Conservation (phyloP, 306 rosid genomes). For the Quercus gilva region DNA sequence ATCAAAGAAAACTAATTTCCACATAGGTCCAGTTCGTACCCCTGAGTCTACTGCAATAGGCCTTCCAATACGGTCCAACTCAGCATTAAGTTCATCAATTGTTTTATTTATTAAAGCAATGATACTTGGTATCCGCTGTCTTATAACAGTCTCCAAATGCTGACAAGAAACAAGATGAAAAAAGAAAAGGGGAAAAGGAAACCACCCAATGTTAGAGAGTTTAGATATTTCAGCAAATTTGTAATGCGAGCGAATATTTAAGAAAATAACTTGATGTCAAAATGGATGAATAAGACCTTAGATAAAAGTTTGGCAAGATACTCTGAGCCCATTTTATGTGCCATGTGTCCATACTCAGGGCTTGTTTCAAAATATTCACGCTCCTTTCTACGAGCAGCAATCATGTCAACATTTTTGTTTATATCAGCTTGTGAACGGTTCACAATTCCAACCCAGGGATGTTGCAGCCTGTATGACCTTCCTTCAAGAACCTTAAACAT, state of each 20-base stretch:
- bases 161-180: conserved; percentile 33
- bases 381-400: conserved; percentile 87
- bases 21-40: conserved; percentile 48
- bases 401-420: conserved; percentile 92
- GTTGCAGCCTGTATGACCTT: conserved; percentile 86
- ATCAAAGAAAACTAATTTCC: conserved; percentile 13
- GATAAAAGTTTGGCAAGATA: conserved; percentile 98
- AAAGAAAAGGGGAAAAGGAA: conserved; percentile 17
- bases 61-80: conserved; percentile 97
- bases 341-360: conserved; percentile 95
- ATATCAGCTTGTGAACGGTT: conserved; percentile 99
- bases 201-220: conserved; percentile 3
- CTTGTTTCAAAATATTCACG: conserved; percentile 91
- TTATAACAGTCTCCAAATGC: conserved; percentile 97
- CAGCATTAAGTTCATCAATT: conserved; percentile 89
- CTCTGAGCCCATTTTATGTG: conserved; percentile 97
- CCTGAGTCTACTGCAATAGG: conserved; percentile 94
- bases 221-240: conserved; percentile 15
- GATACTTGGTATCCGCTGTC: conserved; percentile 98
- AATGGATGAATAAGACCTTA: conserved; percentile 46
- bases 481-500: conserved; percentile 89
- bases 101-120: conserved; percentile 91
- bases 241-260: background rate
- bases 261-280: conserved; percentile 7
- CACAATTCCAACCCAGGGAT: conserved; percentile 99